Percentiles rank a stretch among this genome's conserved stretches.
Conservation (phyloP, 129 eudicot genomes). For the Silybum marianum region DNA sequence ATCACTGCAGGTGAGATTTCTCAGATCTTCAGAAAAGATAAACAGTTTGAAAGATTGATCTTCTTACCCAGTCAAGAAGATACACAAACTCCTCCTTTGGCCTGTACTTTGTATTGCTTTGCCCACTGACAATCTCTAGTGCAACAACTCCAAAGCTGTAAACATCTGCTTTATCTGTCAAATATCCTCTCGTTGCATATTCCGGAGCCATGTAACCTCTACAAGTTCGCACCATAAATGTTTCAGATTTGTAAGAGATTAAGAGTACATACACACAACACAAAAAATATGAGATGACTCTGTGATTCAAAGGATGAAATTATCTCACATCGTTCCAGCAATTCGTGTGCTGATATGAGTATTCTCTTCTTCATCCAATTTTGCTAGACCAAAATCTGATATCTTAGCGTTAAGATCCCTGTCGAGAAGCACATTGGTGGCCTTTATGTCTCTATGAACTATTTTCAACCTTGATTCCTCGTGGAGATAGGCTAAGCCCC, state of each 20-base stretch:
- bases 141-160: conserved; percentile 89
- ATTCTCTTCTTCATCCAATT: conserved; percentile 87
- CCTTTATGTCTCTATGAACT: conserved; percentile 89
- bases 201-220: conserved; percentile 99
- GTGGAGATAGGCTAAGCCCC: conserved; percentile 80
- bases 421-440: conserved; percentile 86
- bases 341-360: conserved; percentile 89
- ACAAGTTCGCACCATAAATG: conserved; percentile 17
- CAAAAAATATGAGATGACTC: not conserved
- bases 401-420: conserved; percentile 84
- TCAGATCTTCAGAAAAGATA: not conserved
- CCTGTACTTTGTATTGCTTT: conserved; percentile 77
- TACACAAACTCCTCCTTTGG: conserved; percentile 85
- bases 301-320: not conserved
- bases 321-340: conserved; percentile 94
- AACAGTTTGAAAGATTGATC: not conserved
- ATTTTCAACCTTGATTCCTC: conserved; percentile 90
- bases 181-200: conserved; percentile 91
- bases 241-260: not conserved
- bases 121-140: conserved; percentile 88
- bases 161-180: conserved; percentile 94
- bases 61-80: conserved; percentile 97
- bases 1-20: not conserved
- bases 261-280: not conserved
- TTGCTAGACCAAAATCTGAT: conserved; percentile 92